Conservation (phyloP, 2,329 filamentous ascomycete species). For the Bipolaris victoriae region DNA sequence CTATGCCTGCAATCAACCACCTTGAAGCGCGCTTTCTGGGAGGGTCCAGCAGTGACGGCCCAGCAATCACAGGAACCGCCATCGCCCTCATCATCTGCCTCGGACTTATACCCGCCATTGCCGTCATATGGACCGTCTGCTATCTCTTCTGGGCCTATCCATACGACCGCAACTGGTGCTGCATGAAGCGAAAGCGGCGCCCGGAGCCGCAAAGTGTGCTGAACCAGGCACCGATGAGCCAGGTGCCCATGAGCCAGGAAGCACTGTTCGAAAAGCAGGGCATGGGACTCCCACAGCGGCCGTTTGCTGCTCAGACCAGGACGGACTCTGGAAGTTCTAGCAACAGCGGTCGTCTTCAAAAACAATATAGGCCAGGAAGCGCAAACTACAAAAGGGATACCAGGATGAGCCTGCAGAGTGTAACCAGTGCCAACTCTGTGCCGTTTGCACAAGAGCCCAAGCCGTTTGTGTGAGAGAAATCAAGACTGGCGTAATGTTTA, state of each 20-base stretch:
- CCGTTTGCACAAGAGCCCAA: constrained; percentile 29
- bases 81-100: constrained; percentile 35
- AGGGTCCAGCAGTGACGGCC: constrained; percentile 7
- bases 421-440: constrained; percentile 24
- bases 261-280: constrained; percentile 22
- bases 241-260: constrained; percentile 16
- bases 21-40: constrained; percentile 25
- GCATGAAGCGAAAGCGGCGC: constrained; percentile 29
- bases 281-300: constrained; percentile 22
- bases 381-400: constrained; percentile 5
- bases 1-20: constrained; percentile 27
- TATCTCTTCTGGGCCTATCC: constrained; percentile 39
- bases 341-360: constrained; percentile 12
- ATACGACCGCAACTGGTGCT: constrained; percentile 33
- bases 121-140: constrained; percentile 31
- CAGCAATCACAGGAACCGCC: constrained; percentile 23
- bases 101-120: constrained; percentile 33
- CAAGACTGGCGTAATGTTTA: background rate
- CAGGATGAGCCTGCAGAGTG: constrained; percentile 24
- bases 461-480: constrained; percentile 30
- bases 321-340: constrained; percentile 24
- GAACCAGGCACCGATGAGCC: constrained; percentile 3
- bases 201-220: constrained; percentile 10
- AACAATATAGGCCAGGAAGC: constrained; percentile 7
- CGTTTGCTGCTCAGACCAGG: constrained; percentile 10